A percentile compares a stretch with the other conserved stretches of the same genome.
These are phyloP conservation scores for Venturia oleaginea DNA, from an alignment of 2,329 filamentous ascomycete species.

Conservation along the genomic window DNA sequence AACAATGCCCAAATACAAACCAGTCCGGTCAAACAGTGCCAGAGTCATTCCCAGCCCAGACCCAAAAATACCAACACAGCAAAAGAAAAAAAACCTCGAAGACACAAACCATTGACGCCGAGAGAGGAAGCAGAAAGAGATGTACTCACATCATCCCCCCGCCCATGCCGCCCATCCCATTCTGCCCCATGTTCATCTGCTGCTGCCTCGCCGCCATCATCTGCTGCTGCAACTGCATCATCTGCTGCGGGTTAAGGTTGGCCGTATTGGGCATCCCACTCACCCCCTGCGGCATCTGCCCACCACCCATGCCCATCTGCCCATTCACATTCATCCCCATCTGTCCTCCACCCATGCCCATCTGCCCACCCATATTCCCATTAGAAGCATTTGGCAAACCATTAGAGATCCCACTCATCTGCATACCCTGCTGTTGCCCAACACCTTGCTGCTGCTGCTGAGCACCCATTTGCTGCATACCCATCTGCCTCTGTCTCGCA, in stretches of 20 bases:
- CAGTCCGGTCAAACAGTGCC: no score
- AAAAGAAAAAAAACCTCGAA: not conserved
- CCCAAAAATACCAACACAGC: not conserved
- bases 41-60: not conserved
- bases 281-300: slow-evolving; percentile 9
- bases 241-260: not conserved
- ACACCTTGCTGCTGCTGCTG: slow-evolving; percentile 2
- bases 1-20: not conserved
- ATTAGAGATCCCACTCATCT: slow-evolving; percentile 1
- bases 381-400: slow-evolving; percentile 10
- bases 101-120: not conserved
- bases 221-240: slow-evolving; percentile 10
- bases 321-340: not conserved
- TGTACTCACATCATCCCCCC: not conserved
- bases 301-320: not conserved
- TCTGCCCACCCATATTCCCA: not conserved
- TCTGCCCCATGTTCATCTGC: slow-evolving; percentile 3
- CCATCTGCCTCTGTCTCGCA: slow-evolving; percentile 12
- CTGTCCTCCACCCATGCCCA: not conserved
- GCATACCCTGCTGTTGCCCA: slow-evolving; percentile 4
- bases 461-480: slow-evolving; percentile 16
- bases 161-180: slow-evolving; percentile 2
- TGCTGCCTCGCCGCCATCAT: not conserved
- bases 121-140: not conserved
- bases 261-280: not conserved